Base-by-base conservation (phyloP, 1,284 basidiomycete genomes). In the Cryptococcus amylolentus region DNA sequence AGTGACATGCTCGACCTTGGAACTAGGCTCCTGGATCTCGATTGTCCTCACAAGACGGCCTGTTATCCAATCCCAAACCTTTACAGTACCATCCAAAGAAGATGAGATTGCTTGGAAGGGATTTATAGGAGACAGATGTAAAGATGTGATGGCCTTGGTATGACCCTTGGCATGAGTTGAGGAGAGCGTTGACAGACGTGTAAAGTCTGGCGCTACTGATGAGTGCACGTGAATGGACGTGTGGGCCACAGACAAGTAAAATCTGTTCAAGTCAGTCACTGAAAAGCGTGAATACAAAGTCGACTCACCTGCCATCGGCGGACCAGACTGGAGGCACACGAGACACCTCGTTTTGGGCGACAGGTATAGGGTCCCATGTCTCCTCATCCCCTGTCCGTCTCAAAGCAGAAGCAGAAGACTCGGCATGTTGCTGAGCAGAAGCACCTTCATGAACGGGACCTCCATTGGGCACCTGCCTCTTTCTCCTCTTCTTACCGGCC, bases 51-150 rank as follows among this genome's bases (percentile, higher is more conserved):
- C 80, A 14, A 96, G 78, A 4, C 83, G 80, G 1, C 87, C 93
- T 62, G 97, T 93, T 51, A 95, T 80, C 73, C 89, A 95, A 78
- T 98, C 92, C 95, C 95, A 98, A 12, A 95, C 80, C 72, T 90
- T 86, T 63, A 98, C 77, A 27, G 82, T 83, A 12, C 94, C 95
- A 67, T 94, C 89, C 52, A 87, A 74, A 2, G 91, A 91, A 35
- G 86, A 86, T 9, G 91, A 92, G 65, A 97, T 84, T 56, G 98
- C 79, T 74, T 98, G 95, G 59, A 93, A 88, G 16, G 86, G 81
- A 76, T 97, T 97, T 62, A 86, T 83, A 4, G 95, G 91, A 71
- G 87, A 89, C 56, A 98, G 78, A 50, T 87, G 78, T 49, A 88
- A 84, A 37, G 86, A 84, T 6, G 92, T 92, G 66, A 96, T 83